Evolutionary conservation across 176 grass and related monocot genomes (phyloP), one percentile per base, ranked within the genome.

Genomic region (Triticum dicoccoides): DNA sequence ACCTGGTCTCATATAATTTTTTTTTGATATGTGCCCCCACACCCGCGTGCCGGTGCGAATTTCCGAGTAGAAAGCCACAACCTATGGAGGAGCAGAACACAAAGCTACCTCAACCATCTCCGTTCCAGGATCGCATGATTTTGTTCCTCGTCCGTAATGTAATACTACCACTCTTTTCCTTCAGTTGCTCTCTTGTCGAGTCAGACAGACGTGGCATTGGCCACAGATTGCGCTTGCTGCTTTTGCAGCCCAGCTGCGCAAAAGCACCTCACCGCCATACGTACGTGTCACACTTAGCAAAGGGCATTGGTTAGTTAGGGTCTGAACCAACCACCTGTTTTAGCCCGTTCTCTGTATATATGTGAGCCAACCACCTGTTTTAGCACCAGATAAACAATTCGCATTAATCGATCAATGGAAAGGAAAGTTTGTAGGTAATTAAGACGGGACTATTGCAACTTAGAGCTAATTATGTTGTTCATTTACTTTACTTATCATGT

Each of bases 301-400:
- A 86, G 64, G 63, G 82, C 24, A 78, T 76, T 82, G 45, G 69
- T 80, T 74, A 58, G 78, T 80, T 79, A 63, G 44, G 66, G 77
- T 86, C 72, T 82, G 45, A 81, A 67, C 14, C n/a, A 30, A 30
- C 29, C 29, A 30, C 29, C 29, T 30, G 29, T 86, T 86, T 32
- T 69, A 37, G 32, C 44, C 44, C 0, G 11, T 45, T 45, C 2
- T 45, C 11, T 45, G 42, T 47, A 45, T 12, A 47, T 12, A 13
- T 13, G 11, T 13, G 44, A 47, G 44, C 44, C 44, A 47, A 47
- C 72, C n/a, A 78, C 84, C 21, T 8, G 59, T 32, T 78, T 41
- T 56, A 6, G 21, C 49, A 35, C 77, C 70, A 69, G 51, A 63
- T 30, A 38, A 25, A 64, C 6, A 24, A 42, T 15, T 80, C 13